Base-by-base conservation (phyloP, 257 asterid genomes). In the Przewalskia tangutica region DNA sequence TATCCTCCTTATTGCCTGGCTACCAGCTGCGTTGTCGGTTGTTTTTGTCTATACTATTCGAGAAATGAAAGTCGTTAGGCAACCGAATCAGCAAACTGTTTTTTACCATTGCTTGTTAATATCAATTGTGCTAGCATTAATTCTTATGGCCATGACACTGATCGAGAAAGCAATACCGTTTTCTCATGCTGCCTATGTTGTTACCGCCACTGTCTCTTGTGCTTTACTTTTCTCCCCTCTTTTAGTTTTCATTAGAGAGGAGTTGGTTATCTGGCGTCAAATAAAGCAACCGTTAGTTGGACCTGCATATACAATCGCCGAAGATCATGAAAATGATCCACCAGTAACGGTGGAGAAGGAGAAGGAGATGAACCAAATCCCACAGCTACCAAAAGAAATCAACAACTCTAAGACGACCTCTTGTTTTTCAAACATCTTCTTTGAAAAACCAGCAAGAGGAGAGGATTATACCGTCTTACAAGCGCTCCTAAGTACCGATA, bases 1-100 rank as follows among this genome's bases (percentile, higher is more conserved):
- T 84, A 86, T 88, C 36, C 85, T 86, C 10, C 70, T 88, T 4
- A 86, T 86, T 1, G 90, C 86, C 4, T 88, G 90, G 91, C 79
- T 88, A 3, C 91, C 91, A 0, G 90, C 91, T 0, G 87, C 82
- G 14, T 63, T 88, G 11, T 86, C 91, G 0, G 10, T 88, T 0
- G 2, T 86, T 40, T 85, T 88, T 23, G 60, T 83, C 8, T 84
- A 80, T 62, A 84, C 65, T 54, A 84, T 87, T 8, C 78, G 88
- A 82, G 40, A 70, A 2, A 81, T 87, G 85, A 77, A 82, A 38
- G 79, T 81, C 23, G 66, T 83, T 8, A 83, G 84, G 83, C 89
- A 87, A 81, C 82, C 80, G 2, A 87, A 87, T 77, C 88, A 87
- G 85, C 83, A 76, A 62, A 85, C 51, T 53, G 88, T 87, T 17